A percentile compares a stretch with the other conserved stretches of the same genome.
Conservation (phyloP, 1,284 basidiomycete genomes). For the Entoloma clypeatum region DNA sequence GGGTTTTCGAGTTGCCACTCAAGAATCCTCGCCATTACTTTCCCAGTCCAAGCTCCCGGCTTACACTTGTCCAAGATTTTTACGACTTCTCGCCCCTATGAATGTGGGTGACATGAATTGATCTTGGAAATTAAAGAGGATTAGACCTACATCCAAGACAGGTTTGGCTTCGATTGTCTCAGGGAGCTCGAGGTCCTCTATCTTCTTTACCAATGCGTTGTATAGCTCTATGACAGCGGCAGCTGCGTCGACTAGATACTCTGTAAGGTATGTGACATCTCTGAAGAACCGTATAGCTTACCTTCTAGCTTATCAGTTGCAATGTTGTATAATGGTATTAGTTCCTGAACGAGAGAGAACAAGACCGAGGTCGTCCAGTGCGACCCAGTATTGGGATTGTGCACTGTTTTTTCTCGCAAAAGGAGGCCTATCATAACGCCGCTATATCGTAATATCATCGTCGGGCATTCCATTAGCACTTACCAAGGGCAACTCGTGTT, state of each 20-base stretch:
- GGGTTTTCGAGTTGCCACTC: conserved; percentile 85
- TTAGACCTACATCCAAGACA: conserved; percentile 67
- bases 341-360: conserved; percentile 72
- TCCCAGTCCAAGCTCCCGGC: conserved; percentile 68
- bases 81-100: conserved; percentile 70
- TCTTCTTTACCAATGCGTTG: conserved; percentile 55
- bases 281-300: conserved; percentile 25
- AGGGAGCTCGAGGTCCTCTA: conserved; percentile 63
- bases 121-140: conserved; percentile 5
- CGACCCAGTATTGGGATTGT: conserved; percentile 58
- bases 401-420: conserved; percentile 62
- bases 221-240: conserved; percentile 55
- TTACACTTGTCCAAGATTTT: conserved; percentile 48
- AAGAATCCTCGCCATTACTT: conserved; percentile 61
- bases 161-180: conserved; percentile 64
- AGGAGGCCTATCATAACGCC: conserved; percentile 53
- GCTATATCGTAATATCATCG: conserved; percentile 1
- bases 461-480: conserved; percentile 14
- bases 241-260: conserved; percentile 27
- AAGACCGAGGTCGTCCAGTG: conserved; percentile 72
- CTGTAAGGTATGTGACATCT: neutral
- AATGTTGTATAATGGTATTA: conserved; percentile 54
- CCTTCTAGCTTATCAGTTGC: conserved; percentile 44
- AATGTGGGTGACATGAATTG: conserved; percentile 4
- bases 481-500: conserved; percentile 61